Percentiles rank a stretch among this genome's conserved stretches.
Conservation (phyloP, 768 basidiomycete species). For the Tephrocybe rancida region DNA sequence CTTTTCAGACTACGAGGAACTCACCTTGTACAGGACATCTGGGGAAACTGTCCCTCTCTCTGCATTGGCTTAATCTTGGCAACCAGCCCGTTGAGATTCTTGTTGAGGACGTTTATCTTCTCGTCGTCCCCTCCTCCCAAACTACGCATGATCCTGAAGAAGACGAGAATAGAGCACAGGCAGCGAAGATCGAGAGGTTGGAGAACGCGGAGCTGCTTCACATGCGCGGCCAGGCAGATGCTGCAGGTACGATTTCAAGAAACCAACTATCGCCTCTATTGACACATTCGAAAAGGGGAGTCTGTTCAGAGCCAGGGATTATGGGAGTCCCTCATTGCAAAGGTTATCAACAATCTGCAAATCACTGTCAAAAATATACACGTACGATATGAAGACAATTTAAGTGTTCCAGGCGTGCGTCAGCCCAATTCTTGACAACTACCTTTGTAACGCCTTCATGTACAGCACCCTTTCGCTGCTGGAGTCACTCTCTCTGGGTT, state of each 20-base stretch:
- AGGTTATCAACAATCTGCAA: constrained; percentile 95
- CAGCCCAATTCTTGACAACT: neutral
- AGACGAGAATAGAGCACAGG: constrained; percentile 80
- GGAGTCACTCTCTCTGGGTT: constrained; percentile 90
- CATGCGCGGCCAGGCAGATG: constrained; percentile 58
- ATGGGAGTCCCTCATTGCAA: constrained; percentile 78
- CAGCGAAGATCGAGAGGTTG: constrained; percentile 86
- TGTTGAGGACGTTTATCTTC: constrained; percentile 93
- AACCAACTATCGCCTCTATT: neutral
- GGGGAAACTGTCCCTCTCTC: constrained; percentile 82
- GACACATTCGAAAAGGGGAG: constrained; percentile 36
- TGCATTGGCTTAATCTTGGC: constrained; percentile 88
- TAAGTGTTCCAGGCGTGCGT: constrained; percentile 90
- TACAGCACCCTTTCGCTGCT: constrained; percentile 90
- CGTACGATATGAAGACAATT: constrained; percentile 92
- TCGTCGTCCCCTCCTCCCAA: constrained; percentile 82
- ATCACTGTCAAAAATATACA: constrained; percentile 96
- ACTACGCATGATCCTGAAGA: constrained; percentile 76
- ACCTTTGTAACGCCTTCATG: constrained; percentile 6
- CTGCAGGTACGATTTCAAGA: constrained; percentile 40
- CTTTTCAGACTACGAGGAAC: neutral
- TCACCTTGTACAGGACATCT: constrained; percentile 61
- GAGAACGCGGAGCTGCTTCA: constrained; percentile 86
- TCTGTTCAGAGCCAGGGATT: constrained; percentile 83
- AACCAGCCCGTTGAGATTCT: constrained; percentile 90